Evolutionary conservation across 208 protist species (phyloP), one percentile per base, ranked within the genome.

Genomic region (Crithidia acanthocephali): DNA sequence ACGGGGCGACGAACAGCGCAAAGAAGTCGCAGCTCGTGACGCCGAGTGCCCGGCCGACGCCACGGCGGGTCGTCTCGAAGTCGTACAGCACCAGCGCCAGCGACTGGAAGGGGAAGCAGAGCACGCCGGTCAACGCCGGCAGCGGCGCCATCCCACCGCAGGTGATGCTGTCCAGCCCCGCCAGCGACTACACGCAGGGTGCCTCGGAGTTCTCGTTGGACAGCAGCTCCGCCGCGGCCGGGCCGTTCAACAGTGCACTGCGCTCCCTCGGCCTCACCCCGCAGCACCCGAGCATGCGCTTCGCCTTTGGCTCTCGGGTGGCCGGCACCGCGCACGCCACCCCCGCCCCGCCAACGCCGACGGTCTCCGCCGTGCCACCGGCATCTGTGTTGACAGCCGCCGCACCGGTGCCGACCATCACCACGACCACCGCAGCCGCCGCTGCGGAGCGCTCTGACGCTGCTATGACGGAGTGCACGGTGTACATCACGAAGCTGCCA

Each of bases 401-500:
- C 9, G 22, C 16, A 4, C 9, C 42, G 23, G 20, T 20, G 13
- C 25, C 68, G 30, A 25, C 48, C 27, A 40, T 58, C 51, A 45
- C 47, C 18, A 33, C 48, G 16, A 27, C 57, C 10, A 28, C 57
- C 25, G 42, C 72, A 42, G 48, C 40, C 9, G 35, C n/a, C 33
- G 47, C 30, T 13, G 23, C 57, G 42, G 69, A 80, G 40, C 81
- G 81, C 45, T 33, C 74, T 15, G 87, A 95, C 37, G 71, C 74
- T 22, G 80, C 72, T 20, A 77, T 77, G 64, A 66, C 63, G 65
- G 84, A 86, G 59, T 81, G 85, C 42, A 95, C 91, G 22, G 91
- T 93, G 61, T 95, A 92, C 67, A 85, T 95, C 50, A 93, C 91
- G 32, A 93, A 93, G 64, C 74, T 95, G 56, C 88, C 91, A 2